Evolutionary conservation across 805 yeast species (phyloP), one percentile per base, ranked within the genome.

Genomic region (Metschnikowia lachancei): DNA sequence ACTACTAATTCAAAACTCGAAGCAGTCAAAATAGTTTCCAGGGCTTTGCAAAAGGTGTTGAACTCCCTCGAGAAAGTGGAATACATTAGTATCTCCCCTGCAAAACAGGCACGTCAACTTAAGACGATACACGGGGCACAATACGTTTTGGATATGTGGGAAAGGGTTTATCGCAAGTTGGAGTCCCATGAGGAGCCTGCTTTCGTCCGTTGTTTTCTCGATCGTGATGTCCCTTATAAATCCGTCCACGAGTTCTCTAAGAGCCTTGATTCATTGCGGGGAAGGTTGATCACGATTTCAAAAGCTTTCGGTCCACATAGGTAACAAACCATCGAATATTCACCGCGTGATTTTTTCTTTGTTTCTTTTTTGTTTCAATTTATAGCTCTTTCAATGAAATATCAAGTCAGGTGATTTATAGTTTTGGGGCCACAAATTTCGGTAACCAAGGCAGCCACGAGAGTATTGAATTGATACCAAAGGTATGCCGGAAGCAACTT

Each of bases 131-230:
- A 33, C 16, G 44, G 33, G 7, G 44, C 44, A 22, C 19, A 24
- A 13, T 41, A 34, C 26, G 34, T 41, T 16, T 33, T 41, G 33
- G 34, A 30, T 5, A 41, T 41, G 44, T 41, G 44, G 44, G 20
- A 22, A 2, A 22, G 26, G 9, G 9, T n/a, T 8, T 28, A 24
- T n/a, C 33, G 33, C 3, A 32, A 33, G 6, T 34, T 41, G 39
- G 18, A 22, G 17, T 7, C 16, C 3, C 20, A 34, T 7, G 44
- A 41, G 2, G 8, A 13, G 11, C n/a, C 9, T 7, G 32, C 24
- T 8, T 41, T 22, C 24, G 4, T 10, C 9, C 16, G 26, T 11
- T 41, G 44, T 18, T 33, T 41, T 33, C 28, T 28, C 18, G 39
- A 28, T 2, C 22, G 26, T 6, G 34, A 34, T 28, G 44, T 34